Percentiles rank a stretch among this genome's conserved stretches.
Evolutionary conservation across 768 basidiomycete genomes (phyloP).

Genomic region (Antrodiella citrinella): DNA sequence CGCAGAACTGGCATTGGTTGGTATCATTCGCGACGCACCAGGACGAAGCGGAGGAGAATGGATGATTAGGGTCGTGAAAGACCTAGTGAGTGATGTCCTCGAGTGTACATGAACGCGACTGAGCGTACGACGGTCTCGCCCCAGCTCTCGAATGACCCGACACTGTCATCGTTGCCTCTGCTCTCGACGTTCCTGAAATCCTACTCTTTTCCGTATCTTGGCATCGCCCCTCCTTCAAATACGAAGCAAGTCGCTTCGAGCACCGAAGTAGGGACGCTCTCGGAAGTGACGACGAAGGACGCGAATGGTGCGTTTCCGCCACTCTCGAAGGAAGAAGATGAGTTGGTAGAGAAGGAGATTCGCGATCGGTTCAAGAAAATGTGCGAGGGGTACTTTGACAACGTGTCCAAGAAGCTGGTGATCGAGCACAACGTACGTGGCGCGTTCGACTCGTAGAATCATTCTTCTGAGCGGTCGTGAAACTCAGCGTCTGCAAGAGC

Average conservation of each 20-base stretch:
- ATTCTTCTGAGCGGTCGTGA: background rate
- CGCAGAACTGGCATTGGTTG: conserved; percentile 84
- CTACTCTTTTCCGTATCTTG: conserved; percentile 84
- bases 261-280: conserved; percentile 50
- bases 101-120: conserved; percentile 11
- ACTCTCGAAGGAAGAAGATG: conserved; percentile 47
- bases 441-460: background rate
- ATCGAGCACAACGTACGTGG: conserved; percentile 78
- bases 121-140: background rate
- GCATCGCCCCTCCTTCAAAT: conserved; percentile 45
- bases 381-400: conserved; percentile 92
- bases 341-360: conserved; percentile 78
- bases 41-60: conserved; percentile 74
- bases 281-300: conserved; percentile 26
- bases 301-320: conserved; percentile 32
- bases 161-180: conserved; percentile 80
- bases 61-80: conserved; percentile 82
- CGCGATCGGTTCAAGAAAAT: conserved; percentile 86
- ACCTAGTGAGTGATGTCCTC: conserved; percentile 46
- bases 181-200: conserved; percentile 89
- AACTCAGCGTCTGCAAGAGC: conserved; percentile 84
- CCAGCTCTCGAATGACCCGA: conserved; percentile 87
- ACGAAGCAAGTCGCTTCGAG: conserved; percentile 51
- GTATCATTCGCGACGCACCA: conserved; percentile 67
- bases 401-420: conserved; percentile 82